Evolutionary conservation across 768 basidiomycete species (phyloP), one percentile per base, ranked within the genome.

Genomic region (Podaxis rugospora): DNA sequence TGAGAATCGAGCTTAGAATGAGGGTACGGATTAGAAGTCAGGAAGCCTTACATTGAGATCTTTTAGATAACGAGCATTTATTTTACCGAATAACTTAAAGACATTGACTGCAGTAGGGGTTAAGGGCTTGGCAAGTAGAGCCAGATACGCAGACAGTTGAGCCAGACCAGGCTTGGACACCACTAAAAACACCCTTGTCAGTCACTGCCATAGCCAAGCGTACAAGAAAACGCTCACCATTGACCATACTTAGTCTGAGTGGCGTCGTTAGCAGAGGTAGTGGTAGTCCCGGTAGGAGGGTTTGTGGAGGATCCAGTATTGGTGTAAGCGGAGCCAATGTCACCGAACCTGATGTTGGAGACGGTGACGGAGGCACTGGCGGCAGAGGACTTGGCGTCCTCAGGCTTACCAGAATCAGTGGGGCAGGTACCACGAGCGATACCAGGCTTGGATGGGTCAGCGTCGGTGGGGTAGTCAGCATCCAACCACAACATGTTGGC

Each of bases 401-500:
- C 44, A 46, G 66, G 64, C 3, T 62, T 56, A 21, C 66, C 65
- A 21, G 59, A 63, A 16, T 46, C 50, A 39, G 68, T 69, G 1
- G 66, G 18, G 57, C 66, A 67, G 11, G 66, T 63, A 16, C 67
- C 68, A 52, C 68, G 68, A 25, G 64, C 63, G 16, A 66, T 57
- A 28, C 69, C 66, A 5, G 66, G 66, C 27, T 50, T 62, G 65
- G 47, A 66, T 5, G 67, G 14, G 44, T 66, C 50, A 13, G 21
- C 59, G 63, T 51, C 61, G 36, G 61, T 63, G 27, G 70, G 78
- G 67, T 76, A 76, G 70, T 69, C 71, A 57, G 69, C 65, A 67
- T 77, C 78, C 66, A 78, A 74, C 71, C 78, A 78, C 57, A 78
- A 72, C 78, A 79, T 78, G 63, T 71, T 66, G 35, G 71, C 75